Evolutionary conservation across 176 grass and related monocot genomes (phyloP).

Genomic region (Raddia guianensis): DNA sequence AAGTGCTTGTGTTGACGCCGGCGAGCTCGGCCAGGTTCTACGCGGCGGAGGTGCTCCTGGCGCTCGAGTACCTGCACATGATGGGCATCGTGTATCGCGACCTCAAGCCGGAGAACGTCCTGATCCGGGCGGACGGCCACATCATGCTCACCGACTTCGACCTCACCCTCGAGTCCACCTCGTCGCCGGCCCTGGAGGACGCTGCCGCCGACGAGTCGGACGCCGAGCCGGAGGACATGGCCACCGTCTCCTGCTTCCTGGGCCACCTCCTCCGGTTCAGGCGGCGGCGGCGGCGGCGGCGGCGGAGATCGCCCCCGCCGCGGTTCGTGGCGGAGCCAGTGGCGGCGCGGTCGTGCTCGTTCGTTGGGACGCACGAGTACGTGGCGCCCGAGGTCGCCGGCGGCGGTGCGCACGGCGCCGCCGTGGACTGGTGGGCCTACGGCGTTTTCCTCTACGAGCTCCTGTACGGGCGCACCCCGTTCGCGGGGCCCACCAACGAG

Average conservation of each 20-base stretch:
- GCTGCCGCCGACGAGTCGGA: background rate
- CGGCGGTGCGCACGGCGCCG: slow-evolving; percentile 68
- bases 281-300: background rate
- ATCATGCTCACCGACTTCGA: slow-evolving; percentile 99
- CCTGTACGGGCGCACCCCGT: slow-evolving; percentile 73
- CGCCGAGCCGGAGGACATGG: no score
- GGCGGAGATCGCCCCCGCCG: background rate
- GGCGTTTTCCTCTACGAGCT: slow-evolving; percentile 96
- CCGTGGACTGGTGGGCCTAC: slow-evolving; percentile 97
- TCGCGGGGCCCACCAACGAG: slow-evolving; percentile 62
- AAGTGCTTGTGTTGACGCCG: background rate
- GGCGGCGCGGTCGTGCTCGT: slow-evolving; percentile 67
- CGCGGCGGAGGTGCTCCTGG: slow-evolving; percentile 85
- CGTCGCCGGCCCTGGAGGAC: slow-evolving; percentile 56
- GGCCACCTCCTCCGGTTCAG: slow-evolving; percentile 31
- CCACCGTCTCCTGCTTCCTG: slow-evolving; percentile 57
- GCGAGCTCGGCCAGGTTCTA: slow-evolving; percentile 58
- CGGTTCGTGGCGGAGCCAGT: slow-evolving; percentile 86
- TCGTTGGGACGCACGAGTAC: slow-evolving; percentile 98
- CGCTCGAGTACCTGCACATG: slow-evolving; percentile 93
- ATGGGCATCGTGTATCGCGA: slow-evolving; percentile 95
- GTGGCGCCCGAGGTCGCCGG: slow-evolving; percentile 70
- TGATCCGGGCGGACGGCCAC: slow-evolving; percentile 82
- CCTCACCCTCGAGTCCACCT: slow-evolving; percentile 71
- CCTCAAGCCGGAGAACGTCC: slow-evolving; percentile 98